A percentile compares a stretch with the other conserved stretches of the same genome.
Conservation (phyloP, 805 yeast genomes). For the Phaffomyces thermotolerans region DNA sequence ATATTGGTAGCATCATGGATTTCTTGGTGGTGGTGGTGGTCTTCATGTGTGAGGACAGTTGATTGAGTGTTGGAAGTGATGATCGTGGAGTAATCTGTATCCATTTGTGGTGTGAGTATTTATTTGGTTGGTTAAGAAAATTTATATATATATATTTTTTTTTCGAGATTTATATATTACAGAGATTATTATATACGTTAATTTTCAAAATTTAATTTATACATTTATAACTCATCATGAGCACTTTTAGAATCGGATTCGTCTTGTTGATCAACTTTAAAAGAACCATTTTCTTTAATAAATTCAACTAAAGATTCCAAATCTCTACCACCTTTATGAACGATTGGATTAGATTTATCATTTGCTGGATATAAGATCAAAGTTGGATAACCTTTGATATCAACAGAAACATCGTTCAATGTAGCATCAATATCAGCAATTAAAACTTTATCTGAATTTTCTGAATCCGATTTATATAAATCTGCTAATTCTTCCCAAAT, state of each 20-base stretch:
- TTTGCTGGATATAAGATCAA: constrained; percentile 87
- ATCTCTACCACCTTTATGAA: constrained; percentile 65
- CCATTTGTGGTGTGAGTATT: no score
- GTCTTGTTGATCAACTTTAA: constrained; percentile 49
- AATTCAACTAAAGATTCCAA: constrained; percentile 64
- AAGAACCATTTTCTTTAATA: constrained; percentile 60
- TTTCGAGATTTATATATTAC: no score
- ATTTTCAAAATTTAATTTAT: no score
- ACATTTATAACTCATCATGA: constrained; percentile 12
- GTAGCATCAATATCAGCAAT: constrained; percentile 90
- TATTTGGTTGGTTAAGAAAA: no score
- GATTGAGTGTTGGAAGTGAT: no score
- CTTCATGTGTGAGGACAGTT: no score
- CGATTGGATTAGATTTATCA: constrained; percentile 56
- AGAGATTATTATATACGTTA: no score
- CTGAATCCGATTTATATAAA: constrained; percentile 40
- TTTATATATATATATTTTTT: no score
- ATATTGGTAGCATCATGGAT: background rate
- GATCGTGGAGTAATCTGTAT: no score
- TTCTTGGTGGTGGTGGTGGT: background rate
- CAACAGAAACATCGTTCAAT: constrained; percentile 77
- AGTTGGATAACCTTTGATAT: constrained; percentile 89
- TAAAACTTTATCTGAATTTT: constrained; percentile 48
- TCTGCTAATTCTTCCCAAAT: constrained; percentile 81
- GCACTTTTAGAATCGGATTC: constrained; percentile 16